Conservation (phyloP, 2,329 filamentous ascomycete species). For the Diplodia mutila region DNA sequence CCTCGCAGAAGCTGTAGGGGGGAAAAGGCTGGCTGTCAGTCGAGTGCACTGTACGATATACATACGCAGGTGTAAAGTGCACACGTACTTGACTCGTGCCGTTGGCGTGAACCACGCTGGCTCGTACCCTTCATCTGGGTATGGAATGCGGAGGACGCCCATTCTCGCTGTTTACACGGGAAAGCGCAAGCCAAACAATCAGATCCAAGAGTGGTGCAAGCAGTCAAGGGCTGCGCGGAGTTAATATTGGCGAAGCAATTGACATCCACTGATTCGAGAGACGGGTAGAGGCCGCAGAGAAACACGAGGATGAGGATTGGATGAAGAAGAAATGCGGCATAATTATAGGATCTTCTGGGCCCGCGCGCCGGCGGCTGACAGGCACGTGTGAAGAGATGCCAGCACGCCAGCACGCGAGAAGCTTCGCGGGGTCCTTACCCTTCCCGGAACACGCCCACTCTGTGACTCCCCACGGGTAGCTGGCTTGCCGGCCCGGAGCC, state of each 20-base stretch:
- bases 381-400: background rate
- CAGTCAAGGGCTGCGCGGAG: background rate
- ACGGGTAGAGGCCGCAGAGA: background rate
- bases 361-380: constrained; percentile 2
- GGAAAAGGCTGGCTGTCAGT: background rate
- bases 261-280: background rate
- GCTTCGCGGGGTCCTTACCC: background rate
- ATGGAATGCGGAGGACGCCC: background rate
- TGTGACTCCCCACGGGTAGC: background rate
- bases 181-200: background rate
- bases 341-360: background rate
- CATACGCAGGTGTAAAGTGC: background rate
- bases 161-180: background rate
- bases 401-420: background rate
- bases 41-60: too few species aligned
- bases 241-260: background rate
- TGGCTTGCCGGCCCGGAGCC: background rate
- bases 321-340: background rate
- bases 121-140: background rate
- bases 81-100: background rate
- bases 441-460: background rate
- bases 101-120: constrained; percentile 4
- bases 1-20: constrained; percentile 6
- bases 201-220: background rate
- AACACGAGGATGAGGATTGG: background rate